Evolutionary conservation across 164 flowering plant genomes (phyloP), one percentile per base, ranked within the genome.

Genomic region (Vitis rupestris): DNA sequence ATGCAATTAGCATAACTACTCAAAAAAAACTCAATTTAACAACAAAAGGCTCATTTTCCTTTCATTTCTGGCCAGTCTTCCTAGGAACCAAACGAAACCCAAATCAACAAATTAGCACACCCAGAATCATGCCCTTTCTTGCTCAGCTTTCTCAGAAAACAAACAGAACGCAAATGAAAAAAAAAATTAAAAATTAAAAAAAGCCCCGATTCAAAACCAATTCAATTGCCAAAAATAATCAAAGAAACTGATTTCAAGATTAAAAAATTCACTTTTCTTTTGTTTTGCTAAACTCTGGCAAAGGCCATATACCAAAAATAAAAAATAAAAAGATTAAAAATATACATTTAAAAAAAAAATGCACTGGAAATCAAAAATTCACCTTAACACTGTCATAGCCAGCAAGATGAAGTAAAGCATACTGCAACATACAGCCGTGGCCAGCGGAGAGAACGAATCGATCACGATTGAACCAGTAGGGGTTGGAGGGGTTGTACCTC

Each of bases 381-480:
- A 96, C 97, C 91, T 76, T 67, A 67, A 96, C 97, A 74, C 90
- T 82, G 70, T 96, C 99, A 62, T 91, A 96, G 3, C 99, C 98
- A 71, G 97, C 97, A 6, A 96, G 88, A 61, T 96, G 99, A 72
- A 96, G 93, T 64, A 96, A 78, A 53, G 97, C 98, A 48, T 96
- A 96, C 82, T 93, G 98, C 14, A 96, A 80, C 99, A 95, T 95
- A 68, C 97, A 93, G 0, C 99, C 99, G 65, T 95, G 98, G 1
- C 99, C 99, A 57, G 99, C 98, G 3, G 98, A 95, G 69, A 95
- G 80, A 10, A 95, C 97, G 66, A 95, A 95, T 19, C 99, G 86
- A 66, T 95, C 99, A 9, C 98, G 83, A 65, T 95, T 95, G 72
- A 95, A 95, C 99, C 98, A 95, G 68, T 86, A 85, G 0, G 98